Evolutionary conservation across 768 basidiomycete species (phyloP), one percentile per base, ranked within the genome.

Genomic region (Crepidotus variabilis): DNA sequence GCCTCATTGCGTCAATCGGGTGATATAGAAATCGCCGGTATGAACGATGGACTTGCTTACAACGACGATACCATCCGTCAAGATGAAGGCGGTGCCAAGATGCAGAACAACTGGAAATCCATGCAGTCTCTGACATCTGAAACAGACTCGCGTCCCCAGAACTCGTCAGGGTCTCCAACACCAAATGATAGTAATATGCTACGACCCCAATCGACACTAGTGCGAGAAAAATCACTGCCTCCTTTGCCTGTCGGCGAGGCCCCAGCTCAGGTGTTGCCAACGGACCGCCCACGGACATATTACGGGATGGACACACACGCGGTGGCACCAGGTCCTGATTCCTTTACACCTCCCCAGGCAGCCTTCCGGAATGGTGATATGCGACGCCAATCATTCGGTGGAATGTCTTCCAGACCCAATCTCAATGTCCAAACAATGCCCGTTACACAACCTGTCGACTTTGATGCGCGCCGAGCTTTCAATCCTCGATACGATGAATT

Each of bases 351-450:
- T 28, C 86, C 87, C 2, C 79, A 83, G 50, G 80, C 84, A 2
- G 78, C 86, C 2, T 90, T 90, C 77, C 80, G 80, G 45, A 72
- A 63, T 16, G 55, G 65, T 39, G 88, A 90, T 54, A 60, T 63
- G 35, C 78, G 91, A 58, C 77, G 91, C 46, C 91, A 92, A 67
- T 93, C 91, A 2, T 92, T 92, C 58, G 76, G 84, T 39, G 92
- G 90, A 16, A 71, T 82, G 20, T 72, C 81, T 13, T 80, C 85
- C 6, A 78, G 79, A 18, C 84, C 88, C 6, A 79, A 79, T 51
- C 65, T 83, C 20, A 73, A 61, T 8, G 61, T 75, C 21, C 84
- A 84, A 61, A 86, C 80, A 9, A 68, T 82, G 67, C 83, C 83
- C 50, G 50, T 54, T 9, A 68, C 58, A 24, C 68, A 62, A 55